Base-by-base conservation (phyloP, 495 filamentous ascomycete genomes). In the Lentithecium fluviatile region DNA sequence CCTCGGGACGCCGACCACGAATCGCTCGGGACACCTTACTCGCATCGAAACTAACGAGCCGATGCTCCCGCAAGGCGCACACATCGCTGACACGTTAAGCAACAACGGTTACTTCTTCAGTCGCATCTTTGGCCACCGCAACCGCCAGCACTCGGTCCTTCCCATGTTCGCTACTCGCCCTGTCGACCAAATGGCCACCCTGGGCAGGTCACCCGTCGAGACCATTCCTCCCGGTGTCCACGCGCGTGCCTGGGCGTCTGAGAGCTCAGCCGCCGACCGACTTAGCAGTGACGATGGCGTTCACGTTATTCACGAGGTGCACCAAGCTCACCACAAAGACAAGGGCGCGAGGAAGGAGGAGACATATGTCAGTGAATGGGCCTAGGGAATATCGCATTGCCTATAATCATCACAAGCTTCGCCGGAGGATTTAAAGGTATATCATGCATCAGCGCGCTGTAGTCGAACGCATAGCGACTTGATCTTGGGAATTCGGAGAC, bases 291-390 rank as follows among this genome's bases (percentile, higher is more conserved):
- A 29, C 24, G 36, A 56, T 3, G 53, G 52, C 21, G 53, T 63
- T 6, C 46, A 53, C 25, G 53, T 63, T 53, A 20, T 52, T 19
- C 46, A 45, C 4, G 60, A 63, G 32, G 60, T 63, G n/a, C 60
- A 40, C 5, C 60, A 63, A 52, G 51, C 55, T 32, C 10, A 23
- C 49, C 58, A 24, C 2, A n/a, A 32, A 17, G 36, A 23, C 34
- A 42, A 24, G 4, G 37, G 17, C 19, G 5, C 13, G 21, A 13
- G 42, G 19, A 13, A 29, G 11, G 45, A 29, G 19, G 21, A 29
- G 19, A 15, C 11, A 7, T 6, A 48, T 24, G 11, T 23, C 6
- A 4, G 4, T 23, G 45, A 15, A 5, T 43, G 40, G 40, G 40
- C 19, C 40, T 43, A 43, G 40, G 29, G 4, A 32, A 32, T 32